Percentiles rank a stretch among this genome's conserved stretches.
phyloP scores from a whole-genome alignment of 108 stramenopile species.

The Pseudonitzschia multiseries region DNA sequence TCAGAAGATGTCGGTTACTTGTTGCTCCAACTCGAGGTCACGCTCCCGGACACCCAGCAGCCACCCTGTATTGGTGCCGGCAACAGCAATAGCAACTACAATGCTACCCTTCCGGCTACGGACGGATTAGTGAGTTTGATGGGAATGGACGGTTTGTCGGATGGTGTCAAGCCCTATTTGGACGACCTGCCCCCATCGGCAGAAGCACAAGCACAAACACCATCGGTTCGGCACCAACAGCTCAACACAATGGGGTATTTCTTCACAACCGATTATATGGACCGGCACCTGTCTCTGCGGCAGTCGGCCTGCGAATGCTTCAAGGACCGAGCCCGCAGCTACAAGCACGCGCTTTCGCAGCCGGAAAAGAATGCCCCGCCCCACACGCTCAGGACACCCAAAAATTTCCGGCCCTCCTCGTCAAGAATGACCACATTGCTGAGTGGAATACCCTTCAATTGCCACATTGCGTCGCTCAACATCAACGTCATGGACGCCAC shows the following conservation, averaged over 20 bases:
- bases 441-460: slow-evolving; percentile 83
- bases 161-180: slow-evolving; percentile 47
- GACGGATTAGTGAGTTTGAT: slow-evolving; percentile 66
- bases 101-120: slow-evolving; percentile 17
- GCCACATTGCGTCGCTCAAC: slow-evolving; percentile 64
- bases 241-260: slow-evolving; percentile 82
- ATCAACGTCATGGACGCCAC: slow-evolving; percentile 52
- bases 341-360: slow-evolving; percentile 40
- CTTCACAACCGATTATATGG: slow-evolving; percentile 54
- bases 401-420: slow-evolving; percentile 71
- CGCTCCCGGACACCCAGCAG: slow-evolving; percentile 34
- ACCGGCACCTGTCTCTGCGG: slow-evolving; percentile 50
- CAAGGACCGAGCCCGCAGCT: slow-evolving; percentile 43
- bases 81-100: slow-evolving; percentile 19
- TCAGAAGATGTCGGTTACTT: slow-evolving; percentile 52
- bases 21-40: slow-evolving; percentile 49
- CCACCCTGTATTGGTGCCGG: too few relatives aligned
- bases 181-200: slow-evolving; percentile 19
- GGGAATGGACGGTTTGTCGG: slow-evolving; percentile 60
- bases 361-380: slow-evolving; percentile 41
- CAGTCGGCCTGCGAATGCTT: slow-evolving; percentile 47
- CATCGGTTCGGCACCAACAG: slow-evolving; percentile 52
- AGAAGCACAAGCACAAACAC: neutral
- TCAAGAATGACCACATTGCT: slow-evolving; percentile 51
- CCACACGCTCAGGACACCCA: slow-evolving; percentile 60